phyloP scores from a whole-genome alignment of 2,329 filamentous ascomycete genomes.

The Trichoderma polysporum region DNA sequence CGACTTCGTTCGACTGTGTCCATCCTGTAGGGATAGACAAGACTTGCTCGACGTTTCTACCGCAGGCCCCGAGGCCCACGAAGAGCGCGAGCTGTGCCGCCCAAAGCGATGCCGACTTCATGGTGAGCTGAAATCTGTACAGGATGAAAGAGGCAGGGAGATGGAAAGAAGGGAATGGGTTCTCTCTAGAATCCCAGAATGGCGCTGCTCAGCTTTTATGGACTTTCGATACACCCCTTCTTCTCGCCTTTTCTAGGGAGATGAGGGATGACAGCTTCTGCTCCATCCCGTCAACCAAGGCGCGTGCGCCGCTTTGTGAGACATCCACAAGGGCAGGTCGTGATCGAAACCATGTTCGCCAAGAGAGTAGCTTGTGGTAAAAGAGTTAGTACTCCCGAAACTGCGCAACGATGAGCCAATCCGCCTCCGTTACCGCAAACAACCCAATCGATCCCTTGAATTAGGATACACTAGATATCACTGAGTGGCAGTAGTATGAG shows the following conservation, averaged over 20 bases:
- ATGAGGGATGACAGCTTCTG: neutral
- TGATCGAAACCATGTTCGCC: conserved; percentile 11
- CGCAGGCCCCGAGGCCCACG: conserved; percentile 27
- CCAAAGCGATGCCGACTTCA: conserved; percentile 23
- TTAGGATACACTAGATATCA: neutral
- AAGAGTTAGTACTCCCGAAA: neutral
- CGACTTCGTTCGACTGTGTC: conserved; percentile 27
- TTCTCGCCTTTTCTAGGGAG: neutral
- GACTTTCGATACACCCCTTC: neutral
- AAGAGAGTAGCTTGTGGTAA: neutral
- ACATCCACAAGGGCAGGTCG: conserved; percentile 16
- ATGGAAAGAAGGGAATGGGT: neutral
- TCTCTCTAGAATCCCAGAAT: neutral
- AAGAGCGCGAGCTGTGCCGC: conserved; percentile 27
- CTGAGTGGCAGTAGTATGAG: neutral
- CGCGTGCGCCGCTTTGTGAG: conserved; percentile 11
- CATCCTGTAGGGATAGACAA: conserved; percentile 33
- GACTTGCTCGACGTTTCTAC: conserved; percentile 31
- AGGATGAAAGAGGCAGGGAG: neutral
- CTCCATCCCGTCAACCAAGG: neutral
- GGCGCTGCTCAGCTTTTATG: neutral
- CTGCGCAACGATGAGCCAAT: neutral
- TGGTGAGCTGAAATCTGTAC: conserved; percentile 7
- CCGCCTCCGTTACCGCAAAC: neutral
- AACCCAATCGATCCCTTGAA: neutral